Percentiles rank a stretch among this genome's conserved stretches.
Conservation (phyloP, 352 stramenopile species). For the Pythium graminicola region DNA sequence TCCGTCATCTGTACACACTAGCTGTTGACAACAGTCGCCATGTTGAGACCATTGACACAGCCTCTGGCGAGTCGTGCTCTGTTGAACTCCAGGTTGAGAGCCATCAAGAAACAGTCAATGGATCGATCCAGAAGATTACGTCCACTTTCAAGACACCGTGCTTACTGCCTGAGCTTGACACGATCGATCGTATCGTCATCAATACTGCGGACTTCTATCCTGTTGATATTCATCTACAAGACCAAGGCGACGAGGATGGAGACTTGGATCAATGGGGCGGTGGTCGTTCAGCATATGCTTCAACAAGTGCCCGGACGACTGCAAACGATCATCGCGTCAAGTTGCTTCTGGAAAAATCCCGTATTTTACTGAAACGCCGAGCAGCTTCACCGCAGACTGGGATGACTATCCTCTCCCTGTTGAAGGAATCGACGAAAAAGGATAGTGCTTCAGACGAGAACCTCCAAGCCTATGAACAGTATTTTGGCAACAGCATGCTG, state of each 20-base stretch:
- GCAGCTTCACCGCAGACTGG: neutral
- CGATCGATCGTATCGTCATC: conserved; percentile 51
- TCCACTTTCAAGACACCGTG: conserved; percentile 52
- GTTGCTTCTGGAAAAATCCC: conserved; percentile 45
- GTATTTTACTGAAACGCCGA: conserved; percentile 55
- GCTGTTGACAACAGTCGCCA: conserved; percentile 68
- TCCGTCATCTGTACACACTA: conserved; percentile 89
- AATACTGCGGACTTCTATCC: conserved; percentile 49
- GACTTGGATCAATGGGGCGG: conserved; percentile 1
- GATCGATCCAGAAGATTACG: conserved; percentile 7
- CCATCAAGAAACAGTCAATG: conserved; percentile 4
- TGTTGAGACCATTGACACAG: conserved; percentile 74
- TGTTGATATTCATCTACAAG: conserved; percentile 48
- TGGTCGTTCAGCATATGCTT: neutral
- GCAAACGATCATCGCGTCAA: conserved; percentile 56
- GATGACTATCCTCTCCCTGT: too few relatives aligned
- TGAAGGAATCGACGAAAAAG: too few relatives aligned
- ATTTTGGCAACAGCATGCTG: conserved; percentile 1
- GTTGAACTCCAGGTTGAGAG: conserved; percentile 46
- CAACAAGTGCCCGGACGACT: conserved; percentile 18
- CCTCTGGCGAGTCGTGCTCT: conserved; percentile 36
- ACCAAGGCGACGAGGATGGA: conserved; percentile 15
- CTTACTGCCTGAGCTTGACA: conserved; percentile 56
- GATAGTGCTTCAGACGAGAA: neutral
- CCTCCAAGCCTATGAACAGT: neutral